Conservation (phyloP, 1,284 basidiomycete genomes). For the Ustilago trichophora region DNA sequence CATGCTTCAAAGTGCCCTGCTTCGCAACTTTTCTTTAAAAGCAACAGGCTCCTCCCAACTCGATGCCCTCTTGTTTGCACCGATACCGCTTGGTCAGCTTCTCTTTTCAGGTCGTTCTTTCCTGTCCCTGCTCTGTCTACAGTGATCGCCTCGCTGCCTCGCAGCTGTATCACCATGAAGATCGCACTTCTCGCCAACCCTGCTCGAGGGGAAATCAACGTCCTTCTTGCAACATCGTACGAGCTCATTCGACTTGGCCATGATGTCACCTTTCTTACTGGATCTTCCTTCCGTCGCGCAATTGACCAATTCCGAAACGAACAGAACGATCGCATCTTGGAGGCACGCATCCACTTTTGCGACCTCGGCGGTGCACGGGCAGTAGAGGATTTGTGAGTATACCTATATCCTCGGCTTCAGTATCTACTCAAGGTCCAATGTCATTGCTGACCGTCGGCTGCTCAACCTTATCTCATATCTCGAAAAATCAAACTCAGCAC, state of each 20-base stretch:
- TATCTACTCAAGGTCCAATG: too few species aligned
- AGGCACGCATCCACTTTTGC: conserved; percentile 20
- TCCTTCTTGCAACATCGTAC: conserved; percentile 36
- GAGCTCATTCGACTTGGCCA: conserved; percentile 33
- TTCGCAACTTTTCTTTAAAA: too few species aligned
- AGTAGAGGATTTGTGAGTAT: conserved; percentile 31
- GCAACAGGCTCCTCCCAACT: too few species aligned
- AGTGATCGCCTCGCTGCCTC: too few species aligned
- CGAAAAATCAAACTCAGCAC: conserved; percentile 1
- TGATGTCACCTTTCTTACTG: conserved; percentile 30
- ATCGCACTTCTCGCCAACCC: conserved; percentile 41
- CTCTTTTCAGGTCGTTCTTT: too few species aligned
- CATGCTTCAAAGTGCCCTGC: too few species aligned
- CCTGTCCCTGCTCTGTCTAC: too few species aligned
- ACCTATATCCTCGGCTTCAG: too few species aligned
- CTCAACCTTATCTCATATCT: neutral
- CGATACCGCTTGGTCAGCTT: too few species aligned
- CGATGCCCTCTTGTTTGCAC: too few species aligned
- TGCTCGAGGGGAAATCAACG: conserved; percentile 45
- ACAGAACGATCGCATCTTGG: conserved; percentile 13
- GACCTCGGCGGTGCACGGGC: conserved; percentile 14
- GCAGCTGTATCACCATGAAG: conserved; percentile 21
- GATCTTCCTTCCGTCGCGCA: conserved; percentile 25
- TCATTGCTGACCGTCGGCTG: neutral
- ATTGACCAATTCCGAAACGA: conserved; percentile 23